These are phyloP conservation scores for bread wheat (Triticum aestivum) DNA, from an alignment of 176 grass and related monocot species.

Conservation along the genomic window DNA sequence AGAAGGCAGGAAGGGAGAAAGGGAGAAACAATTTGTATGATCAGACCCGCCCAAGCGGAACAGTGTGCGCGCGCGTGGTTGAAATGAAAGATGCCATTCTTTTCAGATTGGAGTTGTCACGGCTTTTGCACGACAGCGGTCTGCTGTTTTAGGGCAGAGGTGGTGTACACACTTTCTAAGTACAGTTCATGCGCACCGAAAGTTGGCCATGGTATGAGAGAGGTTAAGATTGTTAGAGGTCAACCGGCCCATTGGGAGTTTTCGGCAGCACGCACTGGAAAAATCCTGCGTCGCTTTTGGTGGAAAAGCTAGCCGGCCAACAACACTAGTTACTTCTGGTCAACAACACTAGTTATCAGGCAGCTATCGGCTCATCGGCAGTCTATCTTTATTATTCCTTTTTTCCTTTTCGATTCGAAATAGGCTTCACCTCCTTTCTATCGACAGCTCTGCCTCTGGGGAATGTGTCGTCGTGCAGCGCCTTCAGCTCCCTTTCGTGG, in stretches of 20 bases:
- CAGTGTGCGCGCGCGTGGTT: not conserved
- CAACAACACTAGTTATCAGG: not conserved
- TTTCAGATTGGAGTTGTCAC: slow-evolving; percentile 29
- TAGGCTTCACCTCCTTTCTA: not conserved
- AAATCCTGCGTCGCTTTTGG: not conserved
- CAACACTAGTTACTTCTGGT: not conserved
- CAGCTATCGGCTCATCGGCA: too few relatives aligned
- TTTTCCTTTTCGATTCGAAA: too few relatives aligned
- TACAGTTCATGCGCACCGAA: slow-evolving; percentile 9
- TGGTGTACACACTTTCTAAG: not conserved
- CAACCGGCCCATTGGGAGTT: not conserved
- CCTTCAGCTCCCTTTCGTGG: too few relatives aligned
- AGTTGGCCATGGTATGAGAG: not conserved
- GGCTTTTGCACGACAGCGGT: not conserved
- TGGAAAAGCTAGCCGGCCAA: not conserved
- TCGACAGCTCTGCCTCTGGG: not conserved
- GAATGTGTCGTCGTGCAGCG: not conserved
- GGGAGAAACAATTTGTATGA: not conserved
- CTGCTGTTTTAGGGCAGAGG: not conserved
- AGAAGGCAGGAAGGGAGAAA: not conserved
- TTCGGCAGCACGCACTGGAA: not conserved
- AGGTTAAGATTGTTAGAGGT: not conserved
- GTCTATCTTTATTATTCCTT: not conserved
- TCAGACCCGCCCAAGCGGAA: not conserved
- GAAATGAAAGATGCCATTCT: slow-evolving; percentile 29